Base-by-base conservation (phyloP, 805 yeast species). In the Kodamaea kaohsiungensis region DNA sequence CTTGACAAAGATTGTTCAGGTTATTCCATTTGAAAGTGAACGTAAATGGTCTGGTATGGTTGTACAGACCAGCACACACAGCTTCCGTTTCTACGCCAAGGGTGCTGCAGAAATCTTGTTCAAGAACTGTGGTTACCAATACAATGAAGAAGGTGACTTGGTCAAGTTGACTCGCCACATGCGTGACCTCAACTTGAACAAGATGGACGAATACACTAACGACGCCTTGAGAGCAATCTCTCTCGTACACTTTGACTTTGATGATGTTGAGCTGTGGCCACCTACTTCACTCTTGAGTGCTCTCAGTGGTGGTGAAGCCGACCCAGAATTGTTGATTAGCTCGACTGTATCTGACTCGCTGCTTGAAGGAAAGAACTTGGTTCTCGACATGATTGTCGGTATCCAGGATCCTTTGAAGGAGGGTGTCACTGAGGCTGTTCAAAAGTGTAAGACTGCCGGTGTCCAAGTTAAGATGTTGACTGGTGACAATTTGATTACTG, bases 401-500 rank as follows among this genome's bases (percentile, higher is more conserved):
- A 90, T 95, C 64, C 93, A 91, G 73, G 99, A 95, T 73, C 99
- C 99, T 0, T 78, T 95, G 55, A 86, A 98, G 62, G 82, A 81
- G 4, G 98, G 97, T 58, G 98, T 95, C 8, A 80, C 84, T n/a
- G 85, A 87, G 43, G 96, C 99, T 1, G 97, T 95, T 27, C 76
- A 78, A 40, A 87, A 88, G 65, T 95, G 99, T 73, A 86, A 84
- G 61, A 76, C 76, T 35, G 98, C 99, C 1, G 98, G 99, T 54
- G 98, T 95, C 19, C 82, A 88, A 19, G 98, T 95, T 16, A 81
- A 97, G 61, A 95, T 95, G 99, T 98, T 95, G 46, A 95, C 99
- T 17, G 99, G 99, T 70, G 99, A 95, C 70, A 93, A 93, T 66
- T 69, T 93, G 54, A 73, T 85, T 45, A 95, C 99, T 2, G 99